These are phyloP conservation scores for Rutstroemia sp. DNA, from an alignment of 2,329 filamentous ascomycete genomes.

Conservation along the genomic window DNA sequence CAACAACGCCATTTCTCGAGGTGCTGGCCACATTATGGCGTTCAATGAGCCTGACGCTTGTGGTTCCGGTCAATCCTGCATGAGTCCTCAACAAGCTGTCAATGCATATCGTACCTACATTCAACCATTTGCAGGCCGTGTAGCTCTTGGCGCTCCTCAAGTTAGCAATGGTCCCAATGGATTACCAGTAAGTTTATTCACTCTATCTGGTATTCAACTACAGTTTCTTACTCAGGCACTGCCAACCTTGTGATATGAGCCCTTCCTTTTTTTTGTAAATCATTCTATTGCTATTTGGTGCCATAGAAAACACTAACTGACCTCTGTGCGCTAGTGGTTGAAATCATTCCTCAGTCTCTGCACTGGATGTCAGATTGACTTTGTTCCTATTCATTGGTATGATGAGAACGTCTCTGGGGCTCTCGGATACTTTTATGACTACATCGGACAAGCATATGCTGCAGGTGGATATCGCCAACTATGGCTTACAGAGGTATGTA, in stretches of 20 bases:
- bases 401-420: slow-evolving; percentile 29
- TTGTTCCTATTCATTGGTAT: slow-evolving; percentile 41
- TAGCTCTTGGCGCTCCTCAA: slow-evolving; percentile 38
- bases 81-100: slow-evolving; percentile 30
- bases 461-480: slow-evolving; percentile 1
- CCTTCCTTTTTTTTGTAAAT: too few relatives aligned
- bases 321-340: slow-evolving; percentile 29
- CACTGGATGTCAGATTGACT: slow-evolving; percentile 36
- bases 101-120: slow-evolving; percentile 35
- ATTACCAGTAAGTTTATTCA: slow-evolving; percentile 20
- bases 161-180: slow-evolving; percentile 37
- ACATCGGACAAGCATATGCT: background rate
- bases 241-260: too few relatives aligned
- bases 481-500: slow-evolving; percentile 3
- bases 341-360: slow-evolving; percentile 35
- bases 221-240: too few relatives aligned
- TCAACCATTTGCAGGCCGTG: slow-evolving; percentile 36
- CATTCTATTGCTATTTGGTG: too few relatives aligned
- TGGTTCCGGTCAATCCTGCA: slow-evolving; percentile 44
- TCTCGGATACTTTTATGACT: slow-evolving; percentile 31
- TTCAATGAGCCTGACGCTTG: slow-evolving; percentile 66
- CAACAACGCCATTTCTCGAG: slow-evolving; percentile 25
- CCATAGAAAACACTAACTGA: too few relatives aligned
- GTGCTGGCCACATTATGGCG: slow-evolving; percentile 50
- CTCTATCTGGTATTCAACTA: too few relatives aligned